Evolutionary conservation across 768 basidiomycete species (phyloP), one percentile per base, ranked within the genome.

Genomic region (Xerocomellus amylosporus): DNA sequence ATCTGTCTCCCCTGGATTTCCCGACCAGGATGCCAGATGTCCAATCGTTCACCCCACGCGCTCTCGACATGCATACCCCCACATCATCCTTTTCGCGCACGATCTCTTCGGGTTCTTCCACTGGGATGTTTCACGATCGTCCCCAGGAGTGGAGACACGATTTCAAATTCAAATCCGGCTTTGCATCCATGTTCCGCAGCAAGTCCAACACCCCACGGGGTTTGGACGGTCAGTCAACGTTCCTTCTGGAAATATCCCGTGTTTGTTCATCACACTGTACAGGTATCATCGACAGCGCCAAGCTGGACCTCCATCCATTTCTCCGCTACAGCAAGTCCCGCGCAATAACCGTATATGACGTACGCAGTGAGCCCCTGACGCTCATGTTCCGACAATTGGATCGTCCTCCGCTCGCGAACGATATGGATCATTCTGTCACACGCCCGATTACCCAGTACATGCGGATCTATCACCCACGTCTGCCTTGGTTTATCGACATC

Each of bases 401-500:
- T 8, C 77, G 80, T 4, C 67, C 62, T 1, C 73, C 73, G 33
- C 80, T 78, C 55, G 56, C 65, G 5, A 75, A 74, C 46, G 84
- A 87, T 61, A 76, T 85, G 58, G 72, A 75, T 13, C 82, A 81
- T 41, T 74, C 81, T 48, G 80, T 79, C 22, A 80, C 80, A 14
- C 72, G 73, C 38, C 84, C 84, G 1, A 75, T 82, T 2, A 70
- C 78, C 0, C 62, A 70, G 6, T 69, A 68, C 52, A 77, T 87
- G 73, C 81, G 83, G 13, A 62, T 88, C 46, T 82, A 76, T 61
- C 83, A 85, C 66, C 69, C 78, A 0, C 71, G 73, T 34, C 69
- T 85, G 1, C 86, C 87, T 0, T 88, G 87, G 87, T 85, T 80
- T 68, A 77, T 88, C 64, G 86, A 87, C 58, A 72, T 86, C 17